Percentiles rank a stretch among this genome's conserved stretches.
phyloP scores from a whole-genome alignment of 1,139 yeast genomes.

The Sugiyamaella novakii region DNA sequence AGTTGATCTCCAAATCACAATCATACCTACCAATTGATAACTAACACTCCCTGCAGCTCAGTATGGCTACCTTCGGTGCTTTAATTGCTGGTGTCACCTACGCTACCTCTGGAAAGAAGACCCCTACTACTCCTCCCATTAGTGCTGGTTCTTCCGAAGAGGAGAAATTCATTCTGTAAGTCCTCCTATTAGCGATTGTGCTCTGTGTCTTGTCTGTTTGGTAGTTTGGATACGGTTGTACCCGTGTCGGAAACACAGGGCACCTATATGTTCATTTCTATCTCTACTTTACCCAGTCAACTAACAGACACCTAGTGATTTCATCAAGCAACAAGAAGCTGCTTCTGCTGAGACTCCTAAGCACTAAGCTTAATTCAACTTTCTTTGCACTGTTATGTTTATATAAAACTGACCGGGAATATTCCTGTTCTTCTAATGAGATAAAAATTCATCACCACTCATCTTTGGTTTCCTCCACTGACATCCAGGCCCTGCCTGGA shows the following conservation, averaged over 20 bases:
- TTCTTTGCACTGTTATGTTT: constrained; percentile 8
- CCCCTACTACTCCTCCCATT: constrained; percentile 65
- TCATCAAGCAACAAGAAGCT: constrained; percentile 47
- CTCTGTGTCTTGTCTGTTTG: not conserved
- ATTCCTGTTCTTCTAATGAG: constrained; percentile 6
- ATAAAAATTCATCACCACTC: not conserved
- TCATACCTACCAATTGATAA: too few species aligned
- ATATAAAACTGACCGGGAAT: constrained; percentile 5
- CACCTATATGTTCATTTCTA: too few species aligned
- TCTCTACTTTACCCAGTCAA: too few species aligned
- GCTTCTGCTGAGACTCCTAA: constrained; percentile 11
- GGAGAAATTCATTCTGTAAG: constrained; percentile 67
- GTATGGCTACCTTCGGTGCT: constrained; percentile 42
- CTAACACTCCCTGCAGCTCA: constrained; percentile 33
- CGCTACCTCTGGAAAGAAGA: constrained; percentile 44
- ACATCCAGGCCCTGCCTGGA: too few species aligned
- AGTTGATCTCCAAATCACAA: not conserved
- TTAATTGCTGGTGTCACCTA: constrained; percentile 37
- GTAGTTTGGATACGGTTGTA: too few species aligned
- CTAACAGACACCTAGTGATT: constrained; percentile 39
- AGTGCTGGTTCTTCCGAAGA: constrained; percentile 84
- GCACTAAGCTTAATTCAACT: constrained; percentile 6
- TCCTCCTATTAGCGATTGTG: constrained; percentile 24
- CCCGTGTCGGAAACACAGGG: too few species aligned
- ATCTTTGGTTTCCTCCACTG: too few species aligned